Base-by-base conservation (phyloP, 2,329 filamentous ascomycete species). In the Botrytis elliptica region DNA sequence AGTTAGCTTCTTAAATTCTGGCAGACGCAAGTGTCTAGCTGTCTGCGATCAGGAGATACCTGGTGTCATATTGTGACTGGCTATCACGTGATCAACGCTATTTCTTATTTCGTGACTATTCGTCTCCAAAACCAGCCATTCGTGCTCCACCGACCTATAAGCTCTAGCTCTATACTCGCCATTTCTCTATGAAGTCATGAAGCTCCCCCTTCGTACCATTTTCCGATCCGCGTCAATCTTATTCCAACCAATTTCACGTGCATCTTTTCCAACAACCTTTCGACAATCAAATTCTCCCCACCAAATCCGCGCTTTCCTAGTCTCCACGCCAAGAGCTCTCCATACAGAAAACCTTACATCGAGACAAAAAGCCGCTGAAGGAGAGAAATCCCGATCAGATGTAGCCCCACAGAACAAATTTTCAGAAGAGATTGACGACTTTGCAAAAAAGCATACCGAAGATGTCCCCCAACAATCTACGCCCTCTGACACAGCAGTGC, bases 211-310 rank as follows among this genome's bases (percentile, higher is more conserved):
- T 22, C 10, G 36, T 18, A 3, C n/a, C n/a, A 16, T 68, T 8
- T n/a, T 6, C 3, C 25, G 18, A 1, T 0, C 36, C 6, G 1
- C 25, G 6, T 16, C 42, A 0, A 22, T 12, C 10, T 2, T 1
- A 25, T 29, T 16, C 6, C 38, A 5, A 7, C 20, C n/a, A 6
- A 57, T 57, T 57, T 4, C 49, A 4, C 52, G 29, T 9, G 18
- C 18, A 42, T 12, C 25, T 20, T 10, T 6, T 18, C 38, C n/a
- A 12, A 25, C 22, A 57, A 20, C 49, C 20, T 42, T 42, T 57
- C 6, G 36, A 20, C 52, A 29, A 57, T 57, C 52, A 44, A 57
- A 25, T 1, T 20, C 14, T 68, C 55, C 22, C 18, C 49, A 22
- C 36, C 66, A 57, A 42, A 20, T 68, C 14, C 66, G 49, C 38